Base-by-base conservation (phyloP, 768 basidiomycete species). In the Tulasnella calospora region DNA sequence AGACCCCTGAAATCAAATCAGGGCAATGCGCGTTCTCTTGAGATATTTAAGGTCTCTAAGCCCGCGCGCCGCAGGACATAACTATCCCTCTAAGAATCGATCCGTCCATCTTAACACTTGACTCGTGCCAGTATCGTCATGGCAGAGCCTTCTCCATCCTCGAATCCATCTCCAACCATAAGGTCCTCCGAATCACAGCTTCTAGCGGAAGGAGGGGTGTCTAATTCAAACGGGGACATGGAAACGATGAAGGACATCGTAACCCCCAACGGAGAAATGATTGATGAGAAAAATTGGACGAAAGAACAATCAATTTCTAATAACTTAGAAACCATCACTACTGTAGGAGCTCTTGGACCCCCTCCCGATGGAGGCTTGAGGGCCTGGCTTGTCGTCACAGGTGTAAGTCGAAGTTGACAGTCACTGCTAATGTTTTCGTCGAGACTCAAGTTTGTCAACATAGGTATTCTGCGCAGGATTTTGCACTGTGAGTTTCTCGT, bases 291-390 rank as follows among this genome's bases (percentile, higher is more conserved):
- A 17, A 17, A 7, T 13, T 5, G 13, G 3, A 35, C 61, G 12
- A 35, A 15, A 35, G 61, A 35, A 27, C 27, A 67, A 10, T 17
- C 61, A 7, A 30, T 13, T 19, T 6, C 30, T 0, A 15, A 35
- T 15, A 35, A 12, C 30, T 2, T 12, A 67, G 44, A 44, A 13
- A 2, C 21, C 30, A 8, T 2, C 2, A 35, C 15, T 36, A 40
- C 8, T 40, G 13, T 17, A 8, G 35, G 41, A 41, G 21, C 47
- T 36, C 35, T 72, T n/a, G 71, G 36, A 40, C 44, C 30, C 5
- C 74, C 74, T 27, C 74, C 74, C 6, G 74, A 75, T 21, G 74
- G 74, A 4, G 74, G 74, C 27, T 38, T 75, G n/a, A 75, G 74
- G 27, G 74, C 74, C 46, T 75, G 74, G 74, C 46, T 75, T 9